A percentile compares a stretch with the other conserved stretches of the same genome.
These are phyloP conservation scores for Mycosarcoma mackinlayi DNA, from an alignment of 1,284 basidiomycete genomes.

Conservation along the genomic window DNA sequence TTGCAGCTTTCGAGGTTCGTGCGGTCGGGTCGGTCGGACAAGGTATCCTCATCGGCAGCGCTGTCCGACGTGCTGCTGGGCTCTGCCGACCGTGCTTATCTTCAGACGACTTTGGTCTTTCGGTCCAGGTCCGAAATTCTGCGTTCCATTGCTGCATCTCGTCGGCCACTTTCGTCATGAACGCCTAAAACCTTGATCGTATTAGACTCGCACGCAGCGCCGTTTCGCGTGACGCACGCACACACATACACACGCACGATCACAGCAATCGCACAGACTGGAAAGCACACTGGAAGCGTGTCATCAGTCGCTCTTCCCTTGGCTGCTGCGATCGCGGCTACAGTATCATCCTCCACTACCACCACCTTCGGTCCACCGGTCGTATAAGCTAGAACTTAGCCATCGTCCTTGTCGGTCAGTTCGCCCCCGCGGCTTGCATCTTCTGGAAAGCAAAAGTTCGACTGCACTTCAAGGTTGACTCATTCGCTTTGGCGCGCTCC, in stretches of 20 bases:
- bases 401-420: neutral
- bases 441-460: no score
- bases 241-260: neutral
- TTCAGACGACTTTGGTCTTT: neutral
- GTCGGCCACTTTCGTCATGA: conserved; percentile 9
- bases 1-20: no score
- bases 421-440: neutral
- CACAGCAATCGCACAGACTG: neutral
- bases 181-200: conserved; percentile 17
- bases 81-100: no score
- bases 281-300: no score
- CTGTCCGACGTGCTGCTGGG: no score
- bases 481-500: neutral
- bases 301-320: no score
- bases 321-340: neutral
- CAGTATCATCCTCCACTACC: no score
- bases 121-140: neutral
- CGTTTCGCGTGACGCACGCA: neutral
- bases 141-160: neutral
- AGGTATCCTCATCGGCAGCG: no score
- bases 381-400: no score
- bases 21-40: no score
- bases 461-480: conserved; percentile 1
- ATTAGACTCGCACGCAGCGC: neutral
- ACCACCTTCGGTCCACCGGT: neutral